A percentile compares a stretch with the other conserved stretches of the same genome.
These are phyloP conservation scores for Gorgonomyces haynaldii DNA, from an alignment of 192 early-diverging fungal genomes.

Conservation along the genomic window DNA sequence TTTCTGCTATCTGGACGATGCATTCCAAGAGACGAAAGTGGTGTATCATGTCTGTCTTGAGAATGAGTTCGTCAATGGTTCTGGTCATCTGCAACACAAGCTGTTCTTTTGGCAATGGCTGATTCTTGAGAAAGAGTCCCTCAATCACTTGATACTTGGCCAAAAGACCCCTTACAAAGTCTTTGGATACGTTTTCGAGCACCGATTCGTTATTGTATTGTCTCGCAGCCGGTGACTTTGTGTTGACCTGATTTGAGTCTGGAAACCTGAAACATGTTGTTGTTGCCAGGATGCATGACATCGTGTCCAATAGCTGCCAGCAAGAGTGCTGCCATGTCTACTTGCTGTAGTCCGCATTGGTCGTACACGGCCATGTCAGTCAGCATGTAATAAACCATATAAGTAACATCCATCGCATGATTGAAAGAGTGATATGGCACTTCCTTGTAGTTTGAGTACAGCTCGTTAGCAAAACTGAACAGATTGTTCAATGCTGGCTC, in stretches of 20 bases:
- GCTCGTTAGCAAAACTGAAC: conserved; percentile 74
- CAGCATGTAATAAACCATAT: conserved; percentile 70
- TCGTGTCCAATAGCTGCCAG: conserved; percentile 86
- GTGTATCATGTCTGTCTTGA: conserved; percentile 84
- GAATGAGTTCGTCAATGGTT: conserved; percentile 59
- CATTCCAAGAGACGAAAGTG: conserved; percentile 64
- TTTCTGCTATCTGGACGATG: conserved; percentile 19
- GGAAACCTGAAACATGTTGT: conserved; percentile 61
- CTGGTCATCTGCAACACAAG: conserved; percentile 15
- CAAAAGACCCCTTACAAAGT: conserved; percentile 62
- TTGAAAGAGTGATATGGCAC: conserved; percentile 88
- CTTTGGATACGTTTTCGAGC: conserved; percentile 76
- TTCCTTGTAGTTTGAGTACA: conserved; percentile 68
- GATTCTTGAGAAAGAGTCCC: conserved; percentile 9
- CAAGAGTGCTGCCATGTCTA: conserved; percentile 64
- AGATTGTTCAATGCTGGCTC: conserved; percentile 50
- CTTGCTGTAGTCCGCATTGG: conserved; percentile 42
- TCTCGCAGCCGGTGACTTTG: conserved; percentile 60
- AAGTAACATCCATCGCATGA: conserved; percentile 82
- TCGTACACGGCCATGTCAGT: conserved; percentile 53
- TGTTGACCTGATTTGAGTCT: conserved; percentile 73
- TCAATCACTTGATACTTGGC: conserved; percentile 58
- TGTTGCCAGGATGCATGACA: conserved; percentile 74
- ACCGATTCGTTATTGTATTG: conserved; percentile 70
- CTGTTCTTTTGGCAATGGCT: background rate